Conservation (phyloP, 495 filamentous ascomycete genomes). For the Xylaria grammica region DNA sequence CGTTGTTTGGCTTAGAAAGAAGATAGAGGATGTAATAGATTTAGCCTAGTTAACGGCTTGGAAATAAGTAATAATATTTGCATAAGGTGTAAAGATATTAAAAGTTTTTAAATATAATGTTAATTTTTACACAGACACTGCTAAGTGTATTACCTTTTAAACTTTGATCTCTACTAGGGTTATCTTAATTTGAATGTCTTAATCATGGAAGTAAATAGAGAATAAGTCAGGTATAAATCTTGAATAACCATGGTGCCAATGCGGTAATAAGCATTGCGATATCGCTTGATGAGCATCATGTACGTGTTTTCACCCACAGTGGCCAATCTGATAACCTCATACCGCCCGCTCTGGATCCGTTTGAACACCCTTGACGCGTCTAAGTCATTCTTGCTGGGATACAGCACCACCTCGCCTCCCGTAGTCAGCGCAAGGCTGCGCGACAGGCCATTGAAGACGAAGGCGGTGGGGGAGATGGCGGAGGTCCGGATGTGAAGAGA, state of each 20-base stretch:
- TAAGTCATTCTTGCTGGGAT: slow-evolving; percentile 11
- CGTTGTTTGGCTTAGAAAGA: too few relatives aligned
- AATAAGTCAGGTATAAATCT: neutral
- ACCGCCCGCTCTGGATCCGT: slow-evolving; percentile 9
- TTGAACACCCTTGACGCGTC: slow-evolving; percentile 11
- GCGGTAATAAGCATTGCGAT: slow-evolving; percentile 4
- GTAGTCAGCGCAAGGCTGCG: neutral
- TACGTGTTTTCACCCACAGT: neutral
- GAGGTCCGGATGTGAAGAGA: slow-evolving; percentile 13
- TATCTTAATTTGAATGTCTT: too few relatives aligned
- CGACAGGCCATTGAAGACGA: neutral
- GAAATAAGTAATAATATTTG: too few relatives aligned
- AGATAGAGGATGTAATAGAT: too few relatives aligned
- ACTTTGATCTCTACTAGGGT: too few relatives aligned
- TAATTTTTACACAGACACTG: too few relatives aligned
- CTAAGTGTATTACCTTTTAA: too few relatives aligned
- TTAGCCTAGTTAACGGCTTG: too few relatives aligned
- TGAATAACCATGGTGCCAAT: slow-evolving; percentile 14
- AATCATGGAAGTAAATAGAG: too few relatives aligned
- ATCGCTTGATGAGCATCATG: slow-evolving; percentile 14
- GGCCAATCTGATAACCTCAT: slow-evolving; percentile 10
- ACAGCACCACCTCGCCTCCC: neutral
- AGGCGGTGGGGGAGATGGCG: neutral
- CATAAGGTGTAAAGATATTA: too few relatives aligned
- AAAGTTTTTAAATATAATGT: too few relatives aligned